Evolutionary conservation across 306 rosid species (phyloP), one percentile per base, ranked within the genome.

Genomic region (Vicia villosa): DNA sequence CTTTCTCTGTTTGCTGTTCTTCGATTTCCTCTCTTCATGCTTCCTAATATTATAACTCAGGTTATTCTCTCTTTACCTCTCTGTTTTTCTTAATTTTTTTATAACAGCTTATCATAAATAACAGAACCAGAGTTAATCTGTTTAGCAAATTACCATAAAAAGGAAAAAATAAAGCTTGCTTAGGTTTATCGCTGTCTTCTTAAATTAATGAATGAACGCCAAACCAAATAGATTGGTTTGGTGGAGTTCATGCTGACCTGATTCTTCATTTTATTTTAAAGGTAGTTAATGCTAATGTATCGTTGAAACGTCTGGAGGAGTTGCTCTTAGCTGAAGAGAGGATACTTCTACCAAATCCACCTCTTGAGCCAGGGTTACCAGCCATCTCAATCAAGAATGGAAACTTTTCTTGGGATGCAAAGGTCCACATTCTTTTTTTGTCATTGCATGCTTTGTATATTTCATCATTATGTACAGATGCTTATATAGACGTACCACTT

Each of bases 11-110:
- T 90, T 83, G 77, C 97, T 41, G 98, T 94, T 83, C 92, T 94
- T 61, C 97, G 97, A 42, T 94, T 90, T 83, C 98, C 98, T 62
- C 94, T 94, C 46, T 94, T 88, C 86, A 84, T 94, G 96, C 98
- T 94, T 80, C 98, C 98, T 32, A 90, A 94, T 81, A 88, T 86
- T 36, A 94, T 94, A 75, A 94, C 97, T 55, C 98, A 90, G 98
- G 98, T 94, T 78, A 68, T 59, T 62, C 21, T 37, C 50, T 60
- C 30, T 49, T 17, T 16, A n/a, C n/a, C 15, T 30, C 20, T 59
- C 38, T 10, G 6, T 55, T 4, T 32, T 42, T 24, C 45, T 22
- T 30, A 32, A 12, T 43, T 26, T 36, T 36, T n/a, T 22, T 38
- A 9, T 43, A 10, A 16, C 9, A 16, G n/a, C 38, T 49, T 34